Evolutionary conservation across 2,329 filamentous ascomycete species (phyloP), one percentile per base, ranked within the genome.

Genomic region (Fusarium abutilonis): DNA sequence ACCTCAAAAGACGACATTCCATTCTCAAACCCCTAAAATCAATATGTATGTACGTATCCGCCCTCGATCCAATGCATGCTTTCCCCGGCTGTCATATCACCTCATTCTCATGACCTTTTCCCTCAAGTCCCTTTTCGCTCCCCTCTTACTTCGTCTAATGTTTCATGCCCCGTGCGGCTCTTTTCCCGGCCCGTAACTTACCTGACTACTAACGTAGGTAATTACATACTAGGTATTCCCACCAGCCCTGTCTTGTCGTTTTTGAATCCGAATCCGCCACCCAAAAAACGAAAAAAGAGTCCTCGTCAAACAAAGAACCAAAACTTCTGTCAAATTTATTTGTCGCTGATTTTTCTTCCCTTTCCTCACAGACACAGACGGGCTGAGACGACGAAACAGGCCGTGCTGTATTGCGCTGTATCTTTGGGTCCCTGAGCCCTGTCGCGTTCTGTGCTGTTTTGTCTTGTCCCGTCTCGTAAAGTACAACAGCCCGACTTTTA

Each of bases 91-190:
- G 31, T 32, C 31, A 26, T 26, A 8, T 26, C 23, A 26, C 23
- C 23, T 26, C 23, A 26, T 29, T 13, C 28, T 29, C 28, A 29
- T 29, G 11, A 29, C 28, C 28, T 29, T 31, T 23, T 39, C 31
- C 31, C 31, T 31, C 49, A 4, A 26, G 23, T 26, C 23, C 23
- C 23, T 3, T 26, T 26, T 26, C 23, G 23, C 8, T 26, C 23
- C 23, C 23, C 19, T 19, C 19, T 19, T 19, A 19, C 19, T 19
- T 19, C 19, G 19, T 19, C 19, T 26, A 26, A 26, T 26, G 8
- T 4, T 26, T 26, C 41, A 23, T 49, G 32, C 35, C 23, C 23
- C 39, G 38, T 65, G 60, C 62, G 67, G 64, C 67, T 69, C 67
- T 60, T 60, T 46, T 62, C 50, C 52, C 49, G 50, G 49, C 50